A percentile compares a stretch with the other conserved stretches of the same genome.
Conservation (phyloP, 108 stramenopile species). For the Pseudonitzschia multiseries region DNA sequence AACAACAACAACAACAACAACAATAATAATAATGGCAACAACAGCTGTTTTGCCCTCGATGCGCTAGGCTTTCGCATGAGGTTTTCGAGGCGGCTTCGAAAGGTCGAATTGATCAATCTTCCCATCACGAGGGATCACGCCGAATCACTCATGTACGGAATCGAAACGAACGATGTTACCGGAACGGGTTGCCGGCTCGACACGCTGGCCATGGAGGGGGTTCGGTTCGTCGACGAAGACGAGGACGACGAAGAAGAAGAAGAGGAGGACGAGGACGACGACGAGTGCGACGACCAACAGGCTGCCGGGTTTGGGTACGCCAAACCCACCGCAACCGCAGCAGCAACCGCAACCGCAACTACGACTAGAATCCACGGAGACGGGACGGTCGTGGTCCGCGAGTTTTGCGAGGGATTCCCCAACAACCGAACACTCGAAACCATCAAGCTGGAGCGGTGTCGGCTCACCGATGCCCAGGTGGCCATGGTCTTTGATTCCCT, state of each 20-base stretch:
- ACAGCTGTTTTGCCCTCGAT: slow-evolving; percentile 1
- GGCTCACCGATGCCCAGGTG: slow-evolving; percentile 4
- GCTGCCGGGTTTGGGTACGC: background rate
- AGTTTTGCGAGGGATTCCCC: slow-evolving; percentile 16
- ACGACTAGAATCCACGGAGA: background rate
- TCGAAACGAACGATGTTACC: slow-evolving; percentile 6
- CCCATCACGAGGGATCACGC: slow-evolving; percentile 14
- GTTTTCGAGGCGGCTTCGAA: slow-evolving; percentile 16
- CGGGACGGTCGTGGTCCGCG: background rate
- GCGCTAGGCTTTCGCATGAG: slow-evolving; percentile 13
- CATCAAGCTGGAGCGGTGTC: slow-evolving; percentile 13
- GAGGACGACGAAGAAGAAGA: background rate
- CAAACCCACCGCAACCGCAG: background rate
- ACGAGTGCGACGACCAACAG: background rate
- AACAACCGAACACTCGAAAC: slow-evolving; percentile 6
- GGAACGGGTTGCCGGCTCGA: slow-evolving; percentile 6
- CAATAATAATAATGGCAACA: background rate
- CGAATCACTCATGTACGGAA: slow-evolving; percentile 19
- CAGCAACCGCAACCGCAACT: background rate
- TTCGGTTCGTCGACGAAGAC: background rate
- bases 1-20: background rate
- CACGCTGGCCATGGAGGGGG: background rate
- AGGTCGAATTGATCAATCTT: slow-evolving; percentile 14
- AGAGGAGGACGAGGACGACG: background rate
- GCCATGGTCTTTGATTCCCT: slow-evolving; percentile 8